Base-by-base conservation (phyloP, 768 basidiomycete species). In the Lactarius indigo region DNA sequence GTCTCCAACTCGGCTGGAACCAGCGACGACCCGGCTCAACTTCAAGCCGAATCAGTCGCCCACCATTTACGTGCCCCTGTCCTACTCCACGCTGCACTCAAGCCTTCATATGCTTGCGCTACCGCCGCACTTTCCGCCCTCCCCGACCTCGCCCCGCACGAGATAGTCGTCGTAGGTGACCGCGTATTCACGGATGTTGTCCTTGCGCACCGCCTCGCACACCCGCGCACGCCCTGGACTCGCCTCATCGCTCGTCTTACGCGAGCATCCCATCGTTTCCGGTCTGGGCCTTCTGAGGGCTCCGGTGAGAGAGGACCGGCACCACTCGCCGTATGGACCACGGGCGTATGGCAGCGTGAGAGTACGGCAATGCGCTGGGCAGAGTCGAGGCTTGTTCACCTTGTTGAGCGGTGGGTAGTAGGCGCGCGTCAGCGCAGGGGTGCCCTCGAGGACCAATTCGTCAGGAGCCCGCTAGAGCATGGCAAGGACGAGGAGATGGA, bases 1-100 rank as follows among this genome's bases (percentile, higher is more conserved):
- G 96, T 98, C 39, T 94, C 92, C 76, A 99, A 99, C 74, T 95
- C 96, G 23, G 94, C 94, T 0, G 96, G 96, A 1, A 91, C 92
- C 30, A 83, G 80, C 64, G 82, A 87, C 64, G 92, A 93, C 69
- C 80, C 88, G 0, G 90, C 88, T 23, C 86, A 86, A 17, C 84
- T 98, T 55, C 91, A 95, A 94, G 89, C 94, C 5, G 94, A 97
- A 79, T 88, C 91, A 15, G 92, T 98, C 10, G 83, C 88, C 3
- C 74, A 90, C 66, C 83, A 90, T 71, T 86, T 96, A 2, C 81
- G 83, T 52, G 91, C 85, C 1, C 95, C 95, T 4, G 92, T 98
- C 39, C 84, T 99, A 30, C 82, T 84, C 13, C 96, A 98, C 76
- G 72, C 78, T 17, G 76, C 83, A 0, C 84, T 85, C 68, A 98